phyloP scores from a whole-genome alignment of 495 filamentous ascomycete genomes.

The Glarea lozoyensis region DNA sequence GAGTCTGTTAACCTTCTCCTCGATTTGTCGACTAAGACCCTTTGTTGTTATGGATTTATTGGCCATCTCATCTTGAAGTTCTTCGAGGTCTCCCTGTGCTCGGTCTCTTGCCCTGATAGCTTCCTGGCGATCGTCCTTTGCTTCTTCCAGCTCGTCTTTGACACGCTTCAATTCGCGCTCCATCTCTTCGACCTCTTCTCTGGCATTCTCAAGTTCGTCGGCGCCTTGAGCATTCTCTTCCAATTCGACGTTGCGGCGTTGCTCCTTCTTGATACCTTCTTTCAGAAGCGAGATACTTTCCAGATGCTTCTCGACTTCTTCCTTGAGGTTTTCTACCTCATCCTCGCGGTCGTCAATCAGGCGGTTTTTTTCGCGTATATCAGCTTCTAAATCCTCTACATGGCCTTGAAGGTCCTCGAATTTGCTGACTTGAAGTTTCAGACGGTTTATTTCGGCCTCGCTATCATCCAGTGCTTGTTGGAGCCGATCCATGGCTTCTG shows the following conservation, averaged over 20 bases:
- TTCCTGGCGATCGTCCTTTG: slow-evolving; percentile 50
- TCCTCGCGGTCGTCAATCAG: slow-evolving; percentile 56
- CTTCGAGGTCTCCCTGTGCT: slow-evolving; percentile 48
- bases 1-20: slow-evolving; percentile 57
- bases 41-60: slow-evolving; percentile 72
- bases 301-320: slow-evolving; percentile 43
- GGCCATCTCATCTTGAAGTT: slow-evolving; percentile 68
- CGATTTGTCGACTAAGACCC: slow-evolving; percentile 65
- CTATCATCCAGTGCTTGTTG: slow-evolving; percentile 40
- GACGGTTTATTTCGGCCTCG: slow-evolving; percentile 35
- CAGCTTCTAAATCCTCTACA: slow-evolving; percentile 56
- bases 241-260: slow-evolving; percentile 50
- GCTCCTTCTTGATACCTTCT: slow-evolving; percentile 42
- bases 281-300: slow-evolving; percentile 43
- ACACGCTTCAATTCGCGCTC: slow-evolving; percentile 34
- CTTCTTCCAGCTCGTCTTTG: slow-evolving; percentile 43
- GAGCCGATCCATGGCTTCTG: slow-evolving; percentile 49
- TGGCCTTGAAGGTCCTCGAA: slow-evolving; percentile 58
- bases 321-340: slow-evolving; percentile 51
- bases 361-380: slow-evolving; percentile 57
- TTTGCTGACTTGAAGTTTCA: slow-evolving; percentile 42
- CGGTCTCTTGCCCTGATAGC: slow-evolving; percentile 53
- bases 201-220: slow-evolving; percentile 46
- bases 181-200: slow-evolving; percentile 38
- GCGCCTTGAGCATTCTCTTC: slow-evolving; percentile 48